A percentile compares a stretch with the other conserved stretches of the same genome.
Evolutionary conservation across 31 red algal species (phyloP).

Genomic region (Odonthalia washingtoniensis): DNA sequence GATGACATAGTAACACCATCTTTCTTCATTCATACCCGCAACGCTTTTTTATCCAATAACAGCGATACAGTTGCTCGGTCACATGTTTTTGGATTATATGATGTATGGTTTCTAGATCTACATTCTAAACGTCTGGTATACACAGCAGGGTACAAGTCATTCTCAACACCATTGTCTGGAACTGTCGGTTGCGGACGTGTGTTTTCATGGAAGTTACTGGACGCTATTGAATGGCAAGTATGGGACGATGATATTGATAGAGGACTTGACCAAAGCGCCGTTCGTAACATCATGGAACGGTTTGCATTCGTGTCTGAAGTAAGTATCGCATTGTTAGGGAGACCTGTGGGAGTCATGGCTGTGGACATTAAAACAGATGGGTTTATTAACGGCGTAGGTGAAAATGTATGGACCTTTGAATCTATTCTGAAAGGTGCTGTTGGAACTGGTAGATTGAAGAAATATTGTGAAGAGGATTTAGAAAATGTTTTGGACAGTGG

Average conservation of each 20-base stretch:
- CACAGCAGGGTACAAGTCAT: slow-evolving; percentile 58
- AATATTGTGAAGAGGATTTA: slow-evolving; percentile 40
- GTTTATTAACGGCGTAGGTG: slow-evolving; percentile 25
- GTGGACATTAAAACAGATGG: slow-evolving; percentile 80
- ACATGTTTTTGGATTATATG: slow-evolving; percentile 68
- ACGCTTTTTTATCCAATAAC: not conserved
- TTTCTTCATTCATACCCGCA: slow-evolving; percentile 45
- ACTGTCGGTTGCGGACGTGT: slow-evolving; percentile 75
- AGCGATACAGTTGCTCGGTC: not conserved
- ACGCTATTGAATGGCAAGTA: slow-evolving; percentile 59
- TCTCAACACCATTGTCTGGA: slow-evolving; percentile 43
- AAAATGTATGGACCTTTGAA: slow-evolving; percentile 74
- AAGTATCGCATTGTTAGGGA: slow-evolving; percentile 38
- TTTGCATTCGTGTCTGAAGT: slow-evolving; percentile 47
- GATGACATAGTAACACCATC: slow-evolving; percentile 65
- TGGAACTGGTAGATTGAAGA: slow-evolving; percentile 45
- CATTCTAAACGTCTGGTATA: slow-evolving; percentile 49
- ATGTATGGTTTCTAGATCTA: slow-evolving; percentile 67
- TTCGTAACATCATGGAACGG: slow-evolving; percentile 50
- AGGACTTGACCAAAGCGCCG: slow-evolving; percentile 74
- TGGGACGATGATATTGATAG: slow-evolving; percentile 66
- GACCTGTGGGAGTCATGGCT: slow-evolving; percentile 45
- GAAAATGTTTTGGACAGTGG: slow-evolving; percentile 26
- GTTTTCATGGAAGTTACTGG: slow-evolving; percentile 70
- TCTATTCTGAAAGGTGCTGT: slow-evolving; percentile 52